These are phyloP conservation scores for Pulicaria dysenterica DNA, from an alignment of 129 eudicot species.

Conservation along the genomic window DNA sequence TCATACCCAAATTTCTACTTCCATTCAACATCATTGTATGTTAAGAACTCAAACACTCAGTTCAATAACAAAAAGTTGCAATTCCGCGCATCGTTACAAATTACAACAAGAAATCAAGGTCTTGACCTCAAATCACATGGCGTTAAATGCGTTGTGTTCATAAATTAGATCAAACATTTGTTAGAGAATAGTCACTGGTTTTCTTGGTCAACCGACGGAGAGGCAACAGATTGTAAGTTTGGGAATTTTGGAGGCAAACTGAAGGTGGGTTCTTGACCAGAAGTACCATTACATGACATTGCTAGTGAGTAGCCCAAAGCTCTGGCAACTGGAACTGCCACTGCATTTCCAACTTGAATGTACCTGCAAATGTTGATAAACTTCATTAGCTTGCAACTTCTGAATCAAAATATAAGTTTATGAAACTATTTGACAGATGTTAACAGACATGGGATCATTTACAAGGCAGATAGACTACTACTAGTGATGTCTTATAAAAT, in stretches of 20 bases:
- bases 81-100: too few species aligned
- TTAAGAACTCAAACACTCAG: too few species aligned
- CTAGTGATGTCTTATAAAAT: too few species aligned
- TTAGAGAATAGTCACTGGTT: slow-evolving; percentile 4
- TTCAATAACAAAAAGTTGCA: too few species aligned
- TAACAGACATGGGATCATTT: too few species aligned
- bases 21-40: too few species aligned
- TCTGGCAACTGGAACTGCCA: slow-evolving; percentile 72
- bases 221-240: background rate
- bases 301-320: slow-evolving; percentile 61
- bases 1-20: too few species aligned
- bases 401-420: too few species aligned
- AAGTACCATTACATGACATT: slow-evolving; percentile 42
- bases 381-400: background rate
- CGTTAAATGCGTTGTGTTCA: too few species aligned
- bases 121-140: background rate
- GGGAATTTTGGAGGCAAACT: slow-evolving; percentile 51
- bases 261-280: slow-evolving; percentile 30
- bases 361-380: slow-evolving; percentile 36
- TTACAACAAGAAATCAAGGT: background rate
- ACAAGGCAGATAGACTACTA: too few species aligned
- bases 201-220: slow-evolving; percentile 28
- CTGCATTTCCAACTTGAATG: slow-evolving; percentile 78
- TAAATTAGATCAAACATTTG: too few species aligned
- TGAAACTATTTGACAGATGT: too few species aligned